phyloP scores from a whole-genome alignment of 768 basidiomycete species.

The Psilocybe subaeruginosa region DNA sequence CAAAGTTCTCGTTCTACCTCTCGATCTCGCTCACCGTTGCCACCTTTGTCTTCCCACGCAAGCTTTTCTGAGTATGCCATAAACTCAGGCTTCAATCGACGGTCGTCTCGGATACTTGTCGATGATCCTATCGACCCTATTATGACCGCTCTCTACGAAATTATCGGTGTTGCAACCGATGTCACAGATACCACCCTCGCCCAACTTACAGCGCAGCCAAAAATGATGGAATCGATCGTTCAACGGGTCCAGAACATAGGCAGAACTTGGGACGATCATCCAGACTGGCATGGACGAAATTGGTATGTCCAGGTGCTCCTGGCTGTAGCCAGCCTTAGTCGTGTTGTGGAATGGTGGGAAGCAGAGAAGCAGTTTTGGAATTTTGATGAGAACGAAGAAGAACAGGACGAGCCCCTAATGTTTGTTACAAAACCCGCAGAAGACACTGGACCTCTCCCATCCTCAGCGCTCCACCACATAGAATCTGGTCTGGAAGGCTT shows the following conservation, averaged over 20 bases:
- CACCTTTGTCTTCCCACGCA: constrained; percentile 64
- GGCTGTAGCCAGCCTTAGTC: constrained; percentile 92
- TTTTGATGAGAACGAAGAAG: constrained; percentile 90
- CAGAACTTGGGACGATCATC: constrained; percentile 95
- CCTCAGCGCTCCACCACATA: constrained; percentile 38
- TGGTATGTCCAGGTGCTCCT: constrained; percentile 98
- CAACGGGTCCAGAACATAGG: constrained; percentile 91
- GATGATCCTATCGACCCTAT: constrained; percentile 90
- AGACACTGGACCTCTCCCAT: constrained; percentile 40
- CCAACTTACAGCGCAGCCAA: constrained; percentile 84
- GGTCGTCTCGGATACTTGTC: constrained; percentile 80
- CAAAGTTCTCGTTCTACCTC: constrained; percentile 94
- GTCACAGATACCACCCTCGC: constrained; percentile 88
- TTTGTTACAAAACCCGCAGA: constrained; percentile 93
- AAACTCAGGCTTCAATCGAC: constrained; percentile 57
- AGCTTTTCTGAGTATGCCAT: constrained; percentile 63
- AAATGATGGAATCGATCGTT: constrained; percentile 84
- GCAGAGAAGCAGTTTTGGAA: constrained; percentile 99
- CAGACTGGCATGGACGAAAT: constrained; percentile 95
- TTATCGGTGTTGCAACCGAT: constrained; percentile 93
- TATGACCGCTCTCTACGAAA: constrained; percentile 87
- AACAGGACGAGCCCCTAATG: constrained; percentile 87
- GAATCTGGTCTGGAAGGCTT: constrained; percentile 47
- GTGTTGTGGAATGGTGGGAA: constrained; percentile 99
- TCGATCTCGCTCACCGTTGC: constrained; percentile 91